Conservation (phyloP, 257 asterid genomes). For the Lycium ferocissimum region DNA sequence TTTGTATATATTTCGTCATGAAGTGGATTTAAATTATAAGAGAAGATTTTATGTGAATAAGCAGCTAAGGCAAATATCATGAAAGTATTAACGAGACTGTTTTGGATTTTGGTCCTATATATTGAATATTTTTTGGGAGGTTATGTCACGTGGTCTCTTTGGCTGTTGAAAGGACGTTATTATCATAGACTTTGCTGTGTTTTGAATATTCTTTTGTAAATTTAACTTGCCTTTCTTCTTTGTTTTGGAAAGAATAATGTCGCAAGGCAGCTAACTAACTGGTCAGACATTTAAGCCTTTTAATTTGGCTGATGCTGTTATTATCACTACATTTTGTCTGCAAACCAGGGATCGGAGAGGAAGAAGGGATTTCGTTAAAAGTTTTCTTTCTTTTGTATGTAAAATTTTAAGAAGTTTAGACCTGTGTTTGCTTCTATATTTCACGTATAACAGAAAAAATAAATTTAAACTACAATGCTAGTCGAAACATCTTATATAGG, state of each 20-base stretch:
- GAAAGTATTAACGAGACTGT: neutral
- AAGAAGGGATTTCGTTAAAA: no score
- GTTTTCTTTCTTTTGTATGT: no score
- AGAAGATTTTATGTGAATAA: neutral
- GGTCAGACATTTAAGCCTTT: neutral
- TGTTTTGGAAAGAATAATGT: neutral
- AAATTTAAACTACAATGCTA: neutral
- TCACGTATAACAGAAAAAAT: no score
- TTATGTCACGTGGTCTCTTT: neutral
- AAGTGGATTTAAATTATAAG: neutral
- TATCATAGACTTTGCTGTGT: neutral
- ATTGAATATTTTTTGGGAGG: neutral
- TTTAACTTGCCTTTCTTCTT: no score
- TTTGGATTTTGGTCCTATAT: constrained; percentile 20
- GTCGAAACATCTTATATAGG: neutral
- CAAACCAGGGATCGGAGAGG: neutral
- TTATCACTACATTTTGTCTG: neutral
- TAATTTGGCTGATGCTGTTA: neutral
- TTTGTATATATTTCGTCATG: neutral
- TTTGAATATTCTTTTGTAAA: neutral
- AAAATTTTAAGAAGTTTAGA: no score
- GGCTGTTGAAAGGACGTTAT: neutral
- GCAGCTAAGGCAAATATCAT: neutral
- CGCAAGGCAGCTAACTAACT: neutral
- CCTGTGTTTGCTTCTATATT: no score